Conservation (phyloP, 2,329 filamentous ascomycete genomes). For the Sporothrix luriei region DNA sequence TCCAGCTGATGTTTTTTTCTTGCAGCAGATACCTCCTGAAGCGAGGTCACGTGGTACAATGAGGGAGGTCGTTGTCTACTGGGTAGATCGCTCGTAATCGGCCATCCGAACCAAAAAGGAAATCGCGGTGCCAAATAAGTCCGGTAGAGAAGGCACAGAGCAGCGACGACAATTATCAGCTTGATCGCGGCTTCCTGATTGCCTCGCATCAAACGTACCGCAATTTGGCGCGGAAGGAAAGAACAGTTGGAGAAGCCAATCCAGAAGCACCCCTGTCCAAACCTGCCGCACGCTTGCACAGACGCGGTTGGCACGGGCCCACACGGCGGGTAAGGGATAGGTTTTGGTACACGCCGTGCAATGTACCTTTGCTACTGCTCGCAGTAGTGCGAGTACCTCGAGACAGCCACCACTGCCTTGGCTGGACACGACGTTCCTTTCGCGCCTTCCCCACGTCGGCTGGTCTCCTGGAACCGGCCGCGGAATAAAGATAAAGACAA, state of each 20-base stretch:
- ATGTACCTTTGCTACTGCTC: conserved; percentile 17
- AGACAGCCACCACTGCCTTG: conserved; percentile 7
- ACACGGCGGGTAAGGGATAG: conserved; percentile 36
- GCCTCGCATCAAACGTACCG: conserved; percentile 23
- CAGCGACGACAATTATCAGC: not conserved
- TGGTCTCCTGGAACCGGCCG: conserved; percentile 29
- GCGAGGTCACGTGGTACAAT: not conserved
- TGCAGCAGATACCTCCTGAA: not conserved
- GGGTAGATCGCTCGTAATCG: not conserved
- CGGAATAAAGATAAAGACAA: conserved; percentile 1
- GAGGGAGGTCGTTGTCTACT: no score
- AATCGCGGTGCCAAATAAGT: not conserved
- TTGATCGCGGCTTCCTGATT: conserved; percentile 15
- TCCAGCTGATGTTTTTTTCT: not conserved
- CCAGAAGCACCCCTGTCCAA: conserved; percentile 34
- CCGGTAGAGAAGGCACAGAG: not conserved
- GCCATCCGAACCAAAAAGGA: conserved; percentile 8
- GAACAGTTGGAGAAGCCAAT: conserved; percentile 29
- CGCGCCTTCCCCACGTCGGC: conserved; percentile 30
- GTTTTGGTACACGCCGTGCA: conserved; percentile 26
- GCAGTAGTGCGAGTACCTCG: conserved; percentile 1
- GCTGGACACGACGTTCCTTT: conserved; percentile 14
- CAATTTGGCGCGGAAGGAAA: conserved; percentile 29
- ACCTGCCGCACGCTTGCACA: conserved; percentile 38
- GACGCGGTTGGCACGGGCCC: conserved; percentile 38